A percentile compares a stretch with the other conserved stretches of the same genome.
Evolutionary conservation across 495 filamentous ascomycete species (phyloP).

Genomic region (Cercophora newfieldiana): DNA sequence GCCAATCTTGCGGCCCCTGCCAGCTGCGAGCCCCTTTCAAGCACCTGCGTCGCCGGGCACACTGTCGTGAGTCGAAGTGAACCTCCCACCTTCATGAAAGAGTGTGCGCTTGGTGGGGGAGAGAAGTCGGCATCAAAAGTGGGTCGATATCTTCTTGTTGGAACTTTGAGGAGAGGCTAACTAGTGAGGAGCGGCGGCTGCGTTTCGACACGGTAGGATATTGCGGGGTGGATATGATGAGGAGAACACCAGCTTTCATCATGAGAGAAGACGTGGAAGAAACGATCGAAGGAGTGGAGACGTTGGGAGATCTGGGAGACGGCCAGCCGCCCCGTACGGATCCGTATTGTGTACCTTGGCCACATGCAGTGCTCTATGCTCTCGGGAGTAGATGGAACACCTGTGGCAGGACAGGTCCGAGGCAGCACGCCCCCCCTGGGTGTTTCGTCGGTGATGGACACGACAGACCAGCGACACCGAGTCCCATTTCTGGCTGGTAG

Average conservation of each 20-base stretch:
- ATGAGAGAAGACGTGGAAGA: background rate
- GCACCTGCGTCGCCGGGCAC: constrained; percentile 14
- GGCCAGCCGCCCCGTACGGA: background rate
- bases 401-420: background rate
- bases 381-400: constrained; percentile 14
- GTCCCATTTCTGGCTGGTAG: constrained; percentile 12
- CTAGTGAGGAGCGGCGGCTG: background rate
- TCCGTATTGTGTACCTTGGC: constrained; percentile 4
- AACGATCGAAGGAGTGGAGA: constrained; percentile 13
- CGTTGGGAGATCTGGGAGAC: constrained; percentile 2
- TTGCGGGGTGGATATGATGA: background rate
- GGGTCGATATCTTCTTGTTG: background rate
- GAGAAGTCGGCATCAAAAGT: background rate
- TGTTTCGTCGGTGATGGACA: background rate
- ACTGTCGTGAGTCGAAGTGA: background rate
- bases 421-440: background rate
- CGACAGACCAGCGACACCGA: background rate
- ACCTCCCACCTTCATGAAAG: background rate
- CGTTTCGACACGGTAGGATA: background rate
- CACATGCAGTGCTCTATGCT: background rate
- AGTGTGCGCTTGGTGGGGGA: background rate
- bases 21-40: constrained; percentile 17
- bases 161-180: background rate
- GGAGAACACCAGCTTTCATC: background rate
- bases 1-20: constrained; percentile 15